Evolutionary conservation across 768 basidiomycete genomes (phyloP).

Genomic region (Suillus tomentosus): DNA sequence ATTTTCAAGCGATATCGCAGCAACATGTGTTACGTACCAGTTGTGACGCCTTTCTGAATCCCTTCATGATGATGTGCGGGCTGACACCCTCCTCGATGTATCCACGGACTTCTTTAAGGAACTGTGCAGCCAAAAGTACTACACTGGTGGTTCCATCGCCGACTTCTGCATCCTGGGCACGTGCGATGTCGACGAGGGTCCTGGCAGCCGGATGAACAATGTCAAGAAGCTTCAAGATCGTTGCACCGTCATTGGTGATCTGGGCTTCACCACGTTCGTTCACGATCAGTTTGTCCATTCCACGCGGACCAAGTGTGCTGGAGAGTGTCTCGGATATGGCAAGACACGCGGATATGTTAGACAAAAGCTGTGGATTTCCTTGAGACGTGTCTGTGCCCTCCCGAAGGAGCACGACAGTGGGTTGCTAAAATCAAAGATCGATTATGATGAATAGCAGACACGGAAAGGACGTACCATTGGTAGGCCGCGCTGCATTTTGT

Average conservation of each 20-base stretch:
- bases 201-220: slow-evolving; percentile 98
- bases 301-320: slow-evolving; percentile 94
- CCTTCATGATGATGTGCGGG: slow-evolving; percentile 97
- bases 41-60: slow-evolving; percentile 84
- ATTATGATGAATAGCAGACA: background rate
- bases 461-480: slow-evolving; percentile 59
- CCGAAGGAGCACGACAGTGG: slow-evolving; percentile 92
- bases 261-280: slow-evolving; percentile 93
- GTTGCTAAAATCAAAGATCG: slow-evolving; percentile 65
- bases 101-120: slow-evolving; percentile 87
- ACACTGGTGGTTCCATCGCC: slow-evolving; percentile 99
- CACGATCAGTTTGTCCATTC: slow-evolving; percentile 99
- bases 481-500: slow-evolving; percentile 82
- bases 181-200: slow-evolving; percentile 97
- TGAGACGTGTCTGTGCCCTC: slow-evolving; percentile 97
- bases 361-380: slow-evolving; percentile 88
- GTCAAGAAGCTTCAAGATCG: slow-evolving; percentile 95
- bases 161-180: slow-evolving; percentile 97
- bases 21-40: slow-evolving; percentile 52
- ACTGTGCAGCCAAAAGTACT: slow-evolving; percentile 89
- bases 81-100: slow-evolving; percentile 98
- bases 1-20: slow-evolving; percentile 14
- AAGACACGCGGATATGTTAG: slow-evolving; percentile 95
- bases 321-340: slow-evolving; percentile 91
- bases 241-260: slow-evolving; percentile 99